These are phyloP conservation scores for Vitis rupestris DNA, from an alignment of 164 flowering plant genomes.

Conservation along the genomic window DNA sequence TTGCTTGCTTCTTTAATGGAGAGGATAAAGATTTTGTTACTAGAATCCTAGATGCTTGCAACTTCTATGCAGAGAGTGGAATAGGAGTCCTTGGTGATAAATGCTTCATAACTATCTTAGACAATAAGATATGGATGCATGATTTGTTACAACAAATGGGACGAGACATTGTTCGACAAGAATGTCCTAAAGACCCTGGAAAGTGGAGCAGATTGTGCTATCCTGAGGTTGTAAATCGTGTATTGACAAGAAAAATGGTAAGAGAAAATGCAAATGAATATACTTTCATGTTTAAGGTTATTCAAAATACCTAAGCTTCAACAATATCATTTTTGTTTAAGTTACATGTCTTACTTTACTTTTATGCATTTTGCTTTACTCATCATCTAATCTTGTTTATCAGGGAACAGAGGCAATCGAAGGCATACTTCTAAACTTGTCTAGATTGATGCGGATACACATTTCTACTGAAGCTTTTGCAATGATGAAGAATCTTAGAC, in stretches of 20 bases:
- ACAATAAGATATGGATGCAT: conserved; percentile 4
- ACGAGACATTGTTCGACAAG: conserved; percentile 8
- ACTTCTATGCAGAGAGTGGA: conserved; percentile 1
- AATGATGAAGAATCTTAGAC: conserved; percentile 8
- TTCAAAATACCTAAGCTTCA: background rate
- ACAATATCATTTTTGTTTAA: too few species aligned
- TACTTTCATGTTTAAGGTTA: background rate
- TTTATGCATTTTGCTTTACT: background rate
- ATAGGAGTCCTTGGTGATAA: conserved; percentile 4
- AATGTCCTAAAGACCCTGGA: conserved; percentile 3
- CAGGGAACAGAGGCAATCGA: conserved; percentile 3
- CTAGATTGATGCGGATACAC: too few species aligned
- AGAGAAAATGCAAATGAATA: background rate
- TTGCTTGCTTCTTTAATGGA: conserved; percentile 14
- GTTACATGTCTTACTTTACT: too few species aligned
- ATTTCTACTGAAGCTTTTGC: background rate
- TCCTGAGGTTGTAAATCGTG: conserved; percentile 1
- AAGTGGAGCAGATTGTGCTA: conserved; percentile 13
- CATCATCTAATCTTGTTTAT: too few species aligned
- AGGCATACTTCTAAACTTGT: background rate
- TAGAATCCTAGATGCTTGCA: background rate
- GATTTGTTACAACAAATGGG: conserved; percentile 12
- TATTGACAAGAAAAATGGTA: conserved; percentile 3
- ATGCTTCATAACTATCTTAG: background rate
- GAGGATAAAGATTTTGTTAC: background rate